A percentile compares a stretch with the other conserved stretches of the same genome.
Conservation (phyloP, 2,329 filamentous ascomycete species). For the Amylocarpus encephaloides region DNA sequence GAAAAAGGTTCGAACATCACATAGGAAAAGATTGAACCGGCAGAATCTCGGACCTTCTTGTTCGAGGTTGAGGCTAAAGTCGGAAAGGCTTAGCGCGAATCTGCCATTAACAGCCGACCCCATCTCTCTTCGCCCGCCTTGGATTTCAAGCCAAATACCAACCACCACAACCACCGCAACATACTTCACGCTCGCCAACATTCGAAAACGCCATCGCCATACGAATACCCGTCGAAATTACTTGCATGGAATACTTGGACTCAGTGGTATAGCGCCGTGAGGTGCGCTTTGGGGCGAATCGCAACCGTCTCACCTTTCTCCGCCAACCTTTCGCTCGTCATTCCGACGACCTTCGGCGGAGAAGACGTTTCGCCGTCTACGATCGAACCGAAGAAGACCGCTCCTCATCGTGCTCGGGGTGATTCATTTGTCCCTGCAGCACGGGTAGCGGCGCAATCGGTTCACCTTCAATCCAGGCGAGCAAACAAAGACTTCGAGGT, state of each 20-base stretch:
- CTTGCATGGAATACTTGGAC: slow-evolving; percentile 18
- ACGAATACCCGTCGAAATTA: neutral
- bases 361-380: neutral
- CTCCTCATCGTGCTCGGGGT: neutral
- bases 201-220: slow-evolving; percentile 9
- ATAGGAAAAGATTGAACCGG: neutral
- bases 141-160: slow-evolving; percentile 1
- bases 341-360: neutral
- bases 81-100: neutral
- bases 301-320: slow-evolving; percentile 15
- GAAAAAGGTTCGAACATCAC: slow-evolving; percentile 4
- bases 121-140: neutral
- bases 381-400: neutral
- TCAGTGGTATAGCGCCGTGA: slow-evolving; percentile 14
- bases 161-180: slow-evolving; percentile 13
- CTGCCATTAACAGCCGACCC: neutral
- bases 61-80: neutral
- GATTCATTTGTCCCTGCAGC: neutral
- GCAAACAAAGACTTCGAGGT: slow-evolving; percentile 2
- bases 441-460: slow-evolving; percentile 16
- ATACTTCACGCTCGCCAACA: neutral
- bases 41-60: neutral
- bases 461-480: slow-evolving; percentile 12
- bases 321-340: slow-evolving; percentile 10
- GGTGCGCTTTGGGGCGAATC: slow-evolving; percentile 18